Evolutionary conservation across 805 yeast species (phyloP), one percentile per base, ranked within the genome.

Genomic region (Zygosaccharomyces kombuchaensis): DNA sequence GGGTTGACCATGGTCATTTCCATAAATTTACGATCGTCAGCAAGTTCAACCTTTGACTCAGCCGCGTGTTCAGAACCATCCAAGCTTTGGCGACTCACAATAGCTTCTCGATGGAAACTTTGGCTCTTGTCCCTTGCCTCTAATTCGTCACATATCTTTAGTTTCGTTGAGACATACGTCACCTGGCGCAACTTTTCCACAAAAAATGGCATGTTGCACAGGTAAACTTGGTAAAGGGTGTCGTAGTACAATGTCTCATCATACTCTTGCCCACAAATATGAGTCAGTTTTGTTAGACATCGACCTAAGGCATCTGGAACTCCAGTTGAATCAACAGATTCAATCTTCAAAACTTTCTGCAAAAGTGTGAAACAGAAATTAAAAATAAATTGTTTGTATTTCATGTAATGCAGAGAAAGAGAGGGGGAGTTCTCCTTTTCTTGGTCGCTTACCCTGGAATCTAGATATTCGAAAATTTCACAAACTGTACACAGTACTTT

Each of bases 1-100:
- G 67, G 67, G 34, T 63, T 61, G 4, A 64, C 63, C 68, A 63
- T 65, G 1, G 69, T 65, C 63, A 65, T 60, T 43, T 65, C 67
- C 52, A 61, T 47, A 25, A 47, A 56, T 30, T 40, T 55, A 35
- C 50, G 54, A 8, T 58, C 65, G 30, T 54, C 58, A 8, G 41
- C 37, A 8, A 34, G 25, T 3, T 51, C 56, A 9, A 22, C 39
- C n/a, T 40, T 49, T 6, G 31, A 40, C 9, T 22, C 45, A 9
- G 27, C 45, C 9, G 13, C 26, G 7, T 17, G 23, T 23, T 29
- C 34, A 2, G 10, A 22, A 5, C 40, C 40, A 16, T 38, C 26
- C 10, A 40, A 40, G 10, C 25, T 29, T 23, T 31, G 44, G 6
- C 40, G 40, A 14, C 47, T 37, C 10, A 48, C 41, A 23, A 45